Evolutionary conservation across 2,329 filamentous ascomycete genomes (phyloP).

Genomic region (Leptographium galeiforme): DNA sequence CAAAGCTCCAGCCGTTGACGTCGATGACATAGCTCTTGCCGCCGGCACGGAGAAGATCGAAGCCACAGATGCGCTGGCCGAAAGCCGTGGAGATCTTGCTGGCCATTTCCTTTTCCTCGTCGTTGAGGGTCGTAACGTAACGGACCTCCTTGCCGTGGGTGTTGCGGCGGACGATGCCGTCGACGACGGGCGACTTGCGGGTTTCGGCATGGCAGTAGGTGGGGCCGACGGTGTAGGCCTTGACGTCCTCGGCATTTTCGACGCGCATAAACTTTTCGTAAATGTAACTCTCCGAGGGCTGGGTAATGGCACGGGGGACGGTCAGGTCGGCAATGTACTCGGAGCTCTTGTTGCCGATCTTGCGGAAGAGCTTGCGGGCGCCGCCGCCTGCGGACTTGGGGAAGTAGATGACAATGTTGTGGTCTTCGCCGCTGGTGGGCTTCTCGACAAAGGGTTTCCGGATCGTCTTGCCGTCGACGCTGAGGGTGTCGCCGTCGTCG

Average conservation of each 20-base stretch:
- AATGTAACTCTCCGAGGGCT: slow-evolving; percentile 73
- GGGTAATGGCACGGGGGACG: slow-evolving; percentile 67
- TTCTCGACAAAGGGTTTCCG: slow-evolving; percentile 97
- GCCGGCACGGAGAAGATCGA: slow-evolving; percentile 77
- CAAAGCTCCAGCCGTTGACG: slow-evolving; percentile 98
- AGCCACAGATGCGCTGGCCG: slow-evolving; percentile 89
- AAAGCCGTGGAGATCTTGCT: slow-evolving; percentile 83
- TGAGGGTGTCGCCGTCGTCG: slow-evolving; percentile 79
- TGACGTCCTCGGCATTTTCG: slow-evolving; percentile 95
- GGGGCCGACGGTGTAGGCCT: slow-evolving; percentile 92
- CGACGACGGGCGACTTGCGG: slow-evolving; percentile 90
- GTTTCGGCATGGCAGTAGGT: slow-evolving; percentile 94
- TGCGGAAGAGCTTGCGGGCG: slow-evolving; percentile 83
- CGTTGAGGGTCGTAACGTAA: slow-evolving; percentile 75
- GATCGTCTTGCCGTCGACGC: slow-evolving; percentile 70
- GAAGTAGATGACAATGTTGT: slow-evolving; percentile 98
- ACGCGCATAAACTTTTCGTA: slow-evolving; percentile 96
- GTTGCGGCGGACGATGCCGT: slow-evolving; percentile 88
- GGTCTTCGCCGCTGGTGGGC: slow-evolving; percentile 93
- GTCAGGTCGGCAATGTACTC: slow-evolving; percentile 73
- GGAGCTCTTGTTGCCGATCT: slow-evolving; percentile 98
- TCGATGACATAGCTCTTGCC: slow-evolving; percentile 96
- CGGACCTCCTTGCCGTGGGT: slow-evolving; percentile 94
- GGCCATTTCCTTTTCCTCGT: slow-evolving; percentile 74
- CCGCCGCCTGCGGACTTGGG: slow-evolving; percentile 77